Conservation (phyloP, 2,329 filamentous ascomycete genomes). For the Paecilomyces dactylethromorphus region DNA sequence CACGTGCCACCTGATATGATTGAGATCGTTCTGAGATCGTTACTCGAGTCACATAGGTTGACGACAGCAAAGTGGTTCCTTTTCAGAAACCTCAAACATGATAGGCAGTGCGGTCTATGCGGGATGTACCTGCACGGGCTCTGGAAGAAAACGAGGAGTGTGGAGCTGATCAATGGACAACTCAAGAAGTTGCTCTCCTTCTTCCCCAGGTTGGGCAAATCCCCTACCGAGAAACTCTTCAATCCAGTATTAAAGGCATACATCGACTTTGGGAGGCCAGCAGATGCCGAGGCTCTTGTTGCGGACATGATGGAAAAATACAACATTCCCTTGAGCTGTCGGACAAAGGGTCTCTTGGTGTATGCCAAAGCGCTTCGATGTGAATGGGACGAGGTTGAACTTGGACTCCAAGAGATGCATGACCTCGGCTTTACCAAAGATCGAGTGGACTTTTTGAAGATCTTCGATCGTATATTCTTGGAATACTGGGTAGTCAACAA, state of each 20-base stretch:
- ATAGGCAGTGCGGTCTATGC: slow-evolving; percentile 27
- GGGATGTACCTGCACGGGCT: slow-evolving; percentile 30
- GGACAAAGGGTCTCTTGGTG: slow-evolving; percentile 31
- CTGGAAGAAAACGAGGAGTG: slow-evolving; percentile 34
- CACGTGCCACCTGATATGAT: slow-evolving; percentile 22
- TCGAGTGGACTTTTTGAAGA: slow-evolving; percentile 21
- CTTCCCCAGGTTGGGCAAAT: slow-evolving; percentile 21
- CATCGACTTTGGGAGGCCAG: slow-evolving; percentile 28
- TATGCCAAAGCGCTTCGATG: slow-evolving; percentile 29
- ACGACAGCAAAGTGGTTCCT: slow-evolving; percentile 31
- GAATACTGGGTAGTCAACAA: slow-evolving; percentile 34
- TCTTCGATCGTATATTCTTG: slow-evolving; percentile 35
- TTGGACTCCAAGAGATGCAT: slow-evolving; percentile 32
- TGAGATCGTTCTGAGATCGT: slow-evolving; percentile 28
- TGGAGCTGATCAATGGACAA: slow-evolving; percentile 28
- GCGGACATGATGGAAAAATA: slow-evolving; percentile 27
- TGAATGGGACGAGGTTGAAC: slow-evolving; percentile 34
- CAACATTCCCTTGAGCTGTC: slow-evolving; percentile 21
- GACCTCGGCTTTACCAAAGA: slow-evolving; percentile 21
- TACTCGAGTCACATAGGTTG: slow-evolving; percentile 32
- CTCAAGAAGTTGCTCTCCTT: slow-evolving; percentile 22
- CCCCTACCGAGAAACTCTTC: slow-evolving; percentile 31
- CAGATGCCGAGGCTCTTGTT: slow-evolving; percentile 28
- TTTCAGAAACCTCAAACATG: slow-evolving; percentile 23
- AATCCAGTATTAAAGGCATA: slow-evolving; percentile 35